Conservation (phyloP, 257 asterid species). For the Solanum pinnatisectum region DNA sequence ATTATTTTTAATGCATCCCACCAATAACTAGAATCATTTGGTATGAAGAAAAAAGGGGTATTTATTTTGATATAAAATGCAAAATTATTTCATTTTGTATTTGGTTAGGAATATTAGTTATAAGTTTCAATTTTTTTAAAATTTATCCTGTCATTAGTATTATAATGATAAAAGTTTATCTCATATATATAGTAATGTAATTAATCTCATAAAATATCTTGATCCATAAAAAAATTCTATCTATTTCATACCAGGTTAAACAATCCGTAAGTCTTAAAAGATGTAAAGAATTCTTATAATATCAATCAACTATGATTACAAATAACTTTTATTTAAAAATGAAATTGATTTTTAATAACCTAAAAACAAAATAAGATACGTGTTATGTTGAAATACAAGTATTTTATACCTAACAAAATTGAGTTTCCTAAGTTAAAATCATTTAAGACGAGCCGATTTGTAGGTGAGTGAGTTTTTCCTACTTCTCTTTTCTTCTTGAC, state of each 20-base stretch:
- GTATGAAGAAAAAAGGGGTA: background rate
- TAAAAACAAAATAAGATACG: background rate
- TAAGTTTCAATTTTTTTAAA: too few species aligned
- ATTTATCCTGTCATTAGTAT: too few species aligned
- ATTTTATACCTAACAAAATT: background rate
- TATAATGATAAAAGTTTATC: too few species aligned
- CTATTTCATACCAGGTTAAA: too few species aligned
- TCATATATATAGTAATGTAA: too few species aligned
- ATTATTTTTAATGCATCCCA: background rate
- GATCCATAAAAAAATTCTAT: too few species aligned
- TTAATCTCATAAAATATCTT: too few species aligned
- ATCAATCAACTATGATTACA: background rate
- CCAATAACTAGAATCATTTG: background rate
- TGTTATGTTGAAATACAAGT: background rate
- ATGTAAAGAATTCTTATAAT: too few species aligned
- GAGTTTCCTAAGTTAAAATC: background rate
- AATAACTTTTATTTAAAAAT: too few species aligned
- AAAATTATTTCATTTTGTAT: background rate
- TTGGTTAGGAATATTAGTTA: background rate
- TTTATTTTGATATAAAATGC: background rate
- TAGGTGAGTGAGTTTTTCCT: background rate
- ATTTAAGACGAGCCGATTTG: background rate
- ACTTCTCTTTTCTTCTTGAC: background rate
- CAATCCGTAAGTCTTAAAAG: too few species aligned
- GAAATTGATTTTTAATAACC: too few species aligned